Base-by-base conservation (phyloP, 331 rosid species). In the Pyracantha coccinea region DNA sequence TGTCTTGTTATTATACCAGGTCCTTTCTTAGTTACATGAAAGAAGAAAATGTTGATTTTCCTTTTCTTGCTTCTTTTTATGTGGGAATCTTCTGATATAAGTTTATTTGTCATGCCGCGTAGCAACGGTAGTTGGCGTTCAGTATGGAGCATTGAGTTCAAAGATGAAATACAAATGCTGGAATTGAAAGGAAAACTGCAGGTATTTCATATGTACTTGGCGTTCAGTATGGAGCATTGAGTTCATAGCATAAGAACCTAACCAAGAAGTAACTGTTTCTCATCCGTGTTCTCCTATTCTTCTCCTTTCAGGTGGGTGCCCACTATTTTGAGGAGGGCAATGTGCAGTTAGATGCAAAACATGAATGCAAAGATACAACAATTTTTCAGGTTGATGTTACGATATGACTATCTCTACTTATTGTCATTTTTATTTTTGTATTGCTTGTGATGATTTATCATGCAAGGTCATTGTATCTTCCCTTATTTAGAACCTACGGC, bases 281-380 rank as follows among this genome's bases (percentile, higher is more conserved):
- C 24, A 32, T 44, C 70, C 66, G 20, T 59, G 75, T 35, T 53
- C 47, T 55, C 45, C 44, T 38, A 63, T 54, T 79, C 24, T 75
- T 77, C 57, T 16, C 57, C 64, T 78, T 78, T 81, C 83, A 95
- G 99, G 99, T 95, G 15, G 93, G 81, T 66, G 99, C 99, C 28
- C 99, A 95, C 85, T 95, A 95, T 80, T 95, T 95, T 88, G 99
- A 95, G 85, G 99, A 95, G 82, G 99, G 99, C 77, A 95, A 95
- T 84, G 99, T 95, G 80, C 99, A 95, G 82, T 82, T 95, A 79
- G 99, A 95, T 69, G 85, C 97, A 47, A 92, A 95, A 73, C 96
- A 95, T 80, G 99, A 92, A 82, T 92, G 93, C 90, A 86, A 84
- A 74, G 99, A 95, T 80, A 82, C 99, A 52, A 92, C 96, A 35